A percentile compares a stretch with the other conserved stretches of the same genome.
phyloP scores from a whole-genome alignment of 2,329 filamentous ascomycete genomes.

The Diaporthe vaccinii region DNA sequence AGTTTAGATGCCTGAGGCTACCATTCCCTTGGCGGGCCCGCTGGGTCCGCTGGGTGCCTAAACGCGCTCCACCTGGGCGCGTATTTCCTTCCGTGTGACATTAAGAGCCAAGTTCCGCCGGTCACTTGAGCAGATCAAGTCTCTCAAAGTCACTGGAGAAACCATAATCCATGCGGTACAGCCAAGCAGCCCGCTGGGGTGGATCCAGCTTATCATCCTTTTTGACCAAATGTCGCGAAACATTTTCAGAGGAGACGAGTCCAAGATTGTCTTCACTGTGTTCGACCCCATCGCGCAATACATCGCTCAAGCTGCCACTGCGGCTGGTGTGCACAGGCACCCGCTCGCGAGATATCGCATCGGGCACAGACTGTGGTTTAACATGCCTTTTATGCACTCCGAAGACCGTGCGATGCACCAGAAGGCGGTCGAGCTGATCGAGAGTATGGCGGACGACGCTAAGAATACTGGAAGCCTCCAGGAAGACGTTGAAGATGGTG shows the following conservation, averaged over 20 bases:
- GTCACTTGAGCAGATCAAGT: background rate
- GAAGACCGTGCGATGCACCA: conserved; percentile 59
- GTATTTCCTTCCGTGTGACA: no score
- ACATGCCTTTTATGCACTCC: conserved; percentile 64
- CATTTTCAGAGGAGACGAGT: conserved; percentile 60
- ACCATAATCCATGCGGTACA: background rate
- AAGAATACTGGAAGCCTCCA: no score
- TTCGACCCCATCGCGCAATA: conserved; percentile 61
- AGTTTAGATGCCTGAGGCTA: no score
- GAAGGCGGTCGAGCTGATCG: conserved; percentile 45
- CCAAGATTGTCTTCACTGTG: conserved; percentile 58
- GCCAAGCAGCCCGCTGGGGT: background rate
- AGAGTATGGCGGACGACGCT: background rate
- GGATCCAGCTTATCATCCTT: conserved; percentile 56
- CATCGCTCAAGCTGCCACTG: conserved; percentile 50
- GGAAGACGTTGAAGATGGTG: background rate
- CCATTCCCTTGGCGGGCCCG: no score
- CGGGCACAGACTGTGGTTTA: conserved; percentile 60
- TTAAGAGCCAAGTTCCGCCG: background rate
- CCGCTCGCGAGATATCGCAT: conserved; percentile 43
- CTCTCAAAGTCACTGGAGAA: background rate
- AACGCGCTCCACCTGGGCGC: no score
- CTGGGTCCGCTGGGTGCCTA: no score
- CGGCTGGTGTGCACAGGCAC: conserved; percentile 38
- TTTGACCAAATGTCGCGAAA: conserved; percentile 69